Base-by-base conservation (phyloP, 768 basidiomycete species). In the Boletus rufocinnamomeus region DNA sequence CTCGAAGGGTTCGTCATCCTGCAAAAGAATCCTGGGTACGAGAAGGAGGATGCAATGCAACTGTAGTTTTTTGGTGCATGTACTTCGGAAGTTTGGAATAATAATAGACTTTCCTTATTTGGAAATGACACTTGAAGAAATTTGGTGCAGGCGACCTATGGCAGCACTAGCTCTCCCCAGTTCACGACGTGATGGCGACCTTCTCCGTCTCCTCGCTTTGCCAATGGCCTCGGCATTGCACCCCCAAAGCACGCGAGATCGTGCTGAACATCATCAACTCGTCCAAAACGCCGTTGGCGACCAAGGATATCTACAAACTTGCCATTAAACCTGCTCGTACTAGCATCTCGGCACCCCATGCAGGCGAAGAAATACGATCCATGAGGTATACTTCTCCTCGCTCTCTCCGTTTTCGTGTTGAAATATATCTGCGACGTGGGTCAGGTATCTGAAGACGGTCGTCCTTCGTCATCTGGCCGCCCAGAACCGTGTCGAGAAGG, bases 1-100 rank as follows among this genome's bases (percentile, higher is more conserved):
- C 80, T 99, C 50, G 96, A 98, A 75, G 95, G 95, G 58, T 89
- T 97, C 65, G 91, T 95, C 40, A 87, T 97, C 53, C 72, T 97
- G 67, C 86, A 87, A 76, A 96, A 95, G 82, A 96, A 95, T 72
- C 92, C 91, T 55, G 91, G 91, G 6, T 93, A 84, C 80, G 90
- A 90, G 76, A 85, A 84, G 72, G 90, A 93, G 70, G 90, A 92
- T 66, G 86, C 87, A 71, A 91, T 91, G 89, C 88, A 91, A 63
- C 45, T 88, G 72, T 89, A 85, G 73, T 32, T 25, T 53, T 60
- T 16, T 28, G 27, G 25, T 7, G 5, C 45, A 6, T 58, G 56
- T 63, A 60, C 49, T 23, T 50, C 47, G 46, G 41, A 52, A n/a
- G n/a, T n/a, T n/a, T n/a, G n/a, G n/a, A n/a, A n/a, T n/a, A n/a